Conservation (phyloP, 2,329 filamentous ascomycete genomes). For the Aspergillus hortae region DNA sequence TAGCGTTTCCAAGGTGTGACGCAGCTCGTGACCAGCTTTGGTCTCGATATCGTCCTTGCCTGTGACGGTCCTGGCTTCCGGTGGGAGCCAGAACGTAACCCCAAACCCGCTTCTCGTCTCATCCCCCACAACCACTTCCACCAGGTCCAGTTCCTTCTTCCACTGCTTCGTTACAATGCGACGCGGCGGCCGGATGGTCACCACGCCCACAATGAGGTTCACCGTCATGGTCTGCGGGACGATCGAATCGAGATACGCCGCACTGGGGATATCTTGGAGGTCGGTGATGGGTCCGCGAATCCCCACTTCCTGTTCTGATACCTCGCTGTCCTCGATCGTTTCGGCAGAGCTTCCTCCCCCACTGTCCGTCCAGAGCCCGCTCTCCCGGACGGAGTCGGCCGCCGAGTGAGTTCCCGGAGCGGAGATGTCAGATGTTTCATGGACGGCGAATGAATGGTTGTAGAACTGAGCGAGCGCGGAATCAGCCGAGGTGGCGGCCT, state of each 20-base stretch:
- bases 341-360: conserved; percentile 14
- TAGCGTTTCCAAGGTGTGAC: conserved; percentile 46
- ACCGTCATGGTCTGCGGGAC: conserved; percentile 77
- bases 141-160: conserved; percentile 56
- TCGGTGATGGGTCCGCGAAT: conserved; percentile 54
- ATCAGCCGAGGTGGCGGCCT: conserved; percentile 17
- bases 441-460: conserved; percentile 70
- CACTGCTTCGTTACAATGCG: conserved; percentile 60
- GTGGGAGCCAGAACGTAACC: conserved; percentile 75
- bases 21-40: conserved; percentile 29
- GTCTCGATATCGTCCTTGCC: background rate
- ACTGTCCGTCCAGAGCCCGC: conserved; percentile 18
- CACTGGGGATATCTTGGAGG: conserved; percentile 67
- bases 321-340: conserved; percentile 13
- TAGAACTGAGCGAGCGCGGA: conserved; percentile 63
- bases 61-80: conserved; percentile 12
- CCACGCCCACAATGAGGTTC: conserved; percentile 75
- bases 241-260: conserved; percentile 62
- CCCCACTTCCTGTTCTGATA: conserved; percentile 15
- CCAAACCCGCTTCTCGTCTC: conserved; percentile 77
- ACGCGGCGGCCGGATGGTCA: conserved; percentile 66
- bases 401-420: conserved; percentile 17
- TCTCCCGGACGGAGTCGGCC: conserved; percentile 24
- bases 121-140: conserved; percentile 80
- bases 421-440: conserved; percentile 51